Evolutionary conservation across 805 yeast genomes (phyloP).

Genomic region (Myxozyma melibiosi): DNA sequence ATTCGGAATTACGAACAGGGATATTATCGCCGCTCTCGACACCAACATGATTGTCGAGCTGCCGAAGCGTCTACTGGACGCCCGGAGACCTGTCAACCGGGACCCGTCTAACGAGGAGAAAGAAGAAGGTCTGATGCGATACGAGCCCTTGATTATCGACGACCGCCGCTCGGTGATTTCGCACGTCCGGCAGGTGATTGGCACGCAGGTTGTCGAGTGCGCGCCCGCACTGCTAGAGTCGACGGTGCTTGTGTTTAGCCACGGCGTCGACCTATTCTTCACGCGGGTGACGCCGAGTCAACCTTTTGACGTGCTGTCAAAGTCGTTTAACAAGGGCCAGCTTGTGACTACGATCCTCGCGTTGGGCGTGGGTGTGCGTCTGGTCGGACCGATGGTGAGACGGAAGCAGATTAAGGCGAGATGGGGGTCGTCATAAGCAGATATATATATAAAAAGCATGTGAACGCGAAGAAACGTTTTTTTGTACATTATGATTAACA

Average conservation of each 20-base stretch:
- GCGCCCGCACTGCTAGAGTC: constrained; percentile 76
- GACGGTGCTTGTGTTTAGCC: constrained; percentile 66
- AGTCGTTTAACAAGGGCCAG: constrained; percentile 66
- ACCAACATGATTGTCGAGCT: constrained; percentile 60
- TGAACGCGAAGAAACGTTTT: background rate
- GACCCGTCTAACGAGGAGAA: constrained; percentile 55
- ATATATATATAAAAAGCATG: background rate
- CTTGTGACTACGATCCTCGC: constrained; percentile 61
- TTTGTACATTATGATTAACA: background rate
- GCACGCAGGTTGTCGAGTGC: constrained; percentile 35
- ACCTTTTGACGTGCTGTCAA: constrained; percentile 74
- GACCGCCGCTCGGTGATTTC: constrained; percentile 55
- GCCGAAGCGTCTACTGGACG: constrained; percentile 70
- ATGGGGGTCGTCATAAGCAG: constrained; percentile 48
- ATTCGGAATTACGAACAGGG: constrained; percentile 68
- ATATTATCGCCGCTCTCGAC: constrained; percentile 59
- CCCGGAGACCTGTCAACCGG: constrained; percentile 66
- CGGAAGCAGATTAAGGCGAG: constrained; percentile 54
- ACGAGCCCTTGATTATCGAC: constrained; percentile 61
- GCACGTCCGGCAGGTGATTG: constrained; percentile 52
- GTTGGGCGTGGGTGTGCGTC: constrained; percentile 50
- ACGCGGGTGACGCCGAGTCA: constrained; percentile 78
- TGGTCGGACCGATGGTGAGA: constrained; percentile 61
- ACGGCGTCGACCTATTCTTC: constrained; percentile 74
- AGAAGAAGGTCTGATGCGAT: constrained; percentile 64